Evolutionary conservation across 108 stramenopile genomes (phyloP).

Genomic region (Epithemia pelagica): DNA sequence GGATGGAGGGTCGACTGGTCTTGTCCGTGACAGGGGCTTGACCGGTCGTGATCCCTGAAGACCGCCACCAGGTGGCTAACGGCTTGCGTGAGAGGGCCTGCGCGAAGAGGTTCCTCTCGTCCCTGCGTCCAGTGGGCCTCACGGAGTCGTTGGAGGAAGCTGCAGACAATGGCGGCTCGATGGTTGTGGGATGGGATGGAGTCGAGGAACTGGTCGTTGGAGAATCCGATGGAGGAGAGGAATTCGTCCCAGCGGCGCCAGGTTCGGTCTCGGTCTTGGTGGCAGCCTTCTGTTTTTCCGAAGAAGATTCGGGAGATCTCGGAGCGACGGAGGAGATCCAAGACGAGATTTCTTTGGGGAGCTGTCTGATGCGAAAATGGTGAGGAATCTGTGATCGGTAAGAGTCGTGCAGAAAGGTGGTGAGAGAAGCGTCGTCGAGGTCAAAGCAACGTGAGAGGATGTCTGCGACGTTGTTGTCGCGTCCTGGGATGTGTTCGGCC

Average conservation of each 20-base stretch:
- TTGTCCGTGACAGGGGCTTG: conserved; percentile 1
- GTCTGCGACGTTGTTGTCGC: not conserved
- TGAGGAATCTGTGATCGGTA: not conserved
- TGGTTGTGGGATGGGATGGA: not conserved
- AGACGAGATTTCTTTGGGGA: not conserved
- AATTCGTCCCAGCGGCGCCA: not conserved
- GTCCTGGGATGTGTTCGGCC: not conserved
- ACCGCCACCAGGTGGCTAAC: not conserved
- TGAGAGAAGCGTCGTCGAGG: not conserved
- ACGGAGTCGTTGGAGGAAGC: conserved; percentile 2
- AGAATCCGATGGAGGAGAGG: not conserved
- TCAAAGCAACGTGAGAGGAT: not conserved
- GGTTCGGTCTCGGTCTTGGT: not conserved
- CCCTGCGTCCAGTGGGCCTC: not conserved
- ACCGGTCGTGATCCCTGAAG: not conserved
- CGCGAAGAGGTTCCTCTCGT: not conserved
- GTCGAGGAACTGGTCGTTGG: not conserved
- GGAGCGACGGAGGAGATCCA: not conserved
- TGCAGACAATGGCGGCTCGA: not conserved
- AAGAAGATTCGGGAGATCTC: not conserved
- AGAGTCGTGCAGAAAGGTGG: not conserved
- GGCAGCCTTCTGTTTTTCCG: not conserved
- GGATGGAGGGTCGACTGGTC: not conserved
- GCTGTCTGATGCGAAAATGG: not conserved
- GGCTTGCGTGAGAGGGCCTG: conserved; percentile 1